These are phyloP conservation scores for Tagetes patula DNA, from an alignment of 129 eudicot species.

Conservation along the genomic window DNA sequence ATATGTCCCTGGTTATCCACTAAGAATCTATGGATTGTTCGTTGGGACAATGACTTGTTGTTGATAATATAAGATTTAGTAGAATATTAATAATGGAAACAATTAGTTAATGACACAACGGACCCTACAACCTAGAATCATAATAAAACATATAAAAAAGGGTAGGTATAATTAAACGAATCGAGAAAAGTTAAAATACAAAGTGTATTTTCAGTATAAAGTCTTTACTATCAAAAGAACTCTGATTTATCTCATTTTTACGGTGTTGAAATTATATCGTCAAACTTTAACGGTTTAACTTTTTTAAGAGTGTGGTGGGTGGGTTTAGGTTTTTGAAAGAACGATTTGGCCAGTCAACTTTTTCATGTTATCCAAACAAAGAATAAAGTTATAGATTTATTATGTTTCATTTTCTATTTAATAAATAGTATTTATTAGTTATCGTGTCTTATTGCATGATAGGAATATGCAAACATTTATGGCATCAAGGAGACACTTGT, in stretches of 20 bases:
- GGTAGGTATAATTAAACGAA: neutral
- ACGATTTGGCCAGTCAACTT: too few relatives aligned
- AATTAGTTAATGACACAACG: neutral
- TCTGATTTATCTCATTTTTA: too few relatives aligned
- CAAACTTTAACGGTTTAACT: too few relatives aligned
- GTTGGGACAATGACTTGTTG: neutral
- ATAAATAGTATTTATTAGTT: neutral
- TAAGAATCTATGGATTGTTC: neutral
- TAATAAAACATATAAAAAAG: neutral
- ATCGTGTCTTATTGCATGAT: too few relatives aligned
- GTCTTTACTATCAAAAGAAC: too few relatives aligned
- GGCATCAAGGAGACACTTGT: neutral
- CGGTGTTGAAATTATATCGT: too few relatives aligned
- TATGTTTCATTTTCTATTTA: neutral
- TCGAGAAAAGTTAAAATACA: too few relatives aligned
- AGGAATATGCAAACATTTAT: neutral
- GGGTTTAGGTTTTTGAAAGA: too few relatives aligned
- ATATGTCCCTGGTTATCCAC: neutral
- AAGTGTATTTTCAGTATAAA: too few relatives aligned
- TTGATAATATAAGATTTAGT: neutral
- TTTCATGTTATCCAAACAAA: too few relatives aligned
- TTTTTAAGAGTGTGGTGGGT: too few relatives aligned
- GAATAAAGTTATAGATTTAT: neutral
- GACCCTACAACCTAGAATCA: constrained; percentile 23
- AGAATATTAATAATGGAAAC: neutral